Evolutionary conservation across 2,329 filamentous ascomycete genomes (phyloP), one percentile per base, ranked within the genome.

Genomic region (Calonectria fujianensis): DNA sequence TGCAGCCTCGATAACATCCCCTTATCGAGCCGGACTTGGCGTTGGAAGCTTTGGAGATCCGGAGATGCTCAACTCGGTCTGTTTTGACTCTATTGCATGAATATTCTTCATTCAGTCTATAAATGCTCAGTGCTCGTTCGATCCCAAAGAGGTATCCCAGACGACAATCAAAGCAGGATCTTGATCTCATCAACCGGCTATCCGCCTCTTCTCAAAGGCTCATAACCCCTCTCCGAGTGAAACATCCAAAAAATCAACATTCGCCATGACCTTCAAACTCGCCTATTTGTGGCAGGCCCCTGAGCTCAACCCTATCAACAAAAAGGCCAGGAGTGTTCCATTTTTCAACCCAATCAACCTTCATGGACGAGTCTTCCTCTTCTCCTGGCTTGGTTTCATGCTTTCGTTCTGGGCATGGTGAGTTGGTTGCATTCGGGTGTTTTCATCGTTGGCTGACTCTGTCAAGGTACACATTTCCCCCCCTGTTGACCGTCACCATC

Each of bases 321-420:
- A 90, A 73, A 98, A 98, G 84, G 96, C 96, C 69, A 92, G 90
- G 74, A 94, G 94, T 0, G 91, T 98, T 61, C 96, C 96, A 0
- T 84, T 95, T 29, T 87, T 98, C 75, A 98, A 98, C 83, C 91
- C 93, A 0, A 82, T 96, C 80, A 90, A 97, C 83, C 87, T 92
- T 79, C 96, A 98, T 87, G 96, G 95, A 48, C 91, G 95, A 9
- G 95, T 97, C 0, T 98, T 97, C 85, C 95, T 96, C 88, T 98
- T 98, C 86, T 94, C 94, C 1, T 97, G 94, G 92, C 90, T 96
- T 63, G 94, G 94, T 2, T 97, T 97, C 85, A 93, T 97, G 90
- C 91, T 96, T 69, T 94, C 94, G 10, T 98, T 98, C 85, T 95
- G 95, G 90, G 96, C 95, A 14, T 98, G 94, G 94, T 85, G 72